Evolutionary conservation across 163 green algal species (phyloP), one percentile per base, ranked within the genome.

Genomic region (Prototheca cutis): DNA sequence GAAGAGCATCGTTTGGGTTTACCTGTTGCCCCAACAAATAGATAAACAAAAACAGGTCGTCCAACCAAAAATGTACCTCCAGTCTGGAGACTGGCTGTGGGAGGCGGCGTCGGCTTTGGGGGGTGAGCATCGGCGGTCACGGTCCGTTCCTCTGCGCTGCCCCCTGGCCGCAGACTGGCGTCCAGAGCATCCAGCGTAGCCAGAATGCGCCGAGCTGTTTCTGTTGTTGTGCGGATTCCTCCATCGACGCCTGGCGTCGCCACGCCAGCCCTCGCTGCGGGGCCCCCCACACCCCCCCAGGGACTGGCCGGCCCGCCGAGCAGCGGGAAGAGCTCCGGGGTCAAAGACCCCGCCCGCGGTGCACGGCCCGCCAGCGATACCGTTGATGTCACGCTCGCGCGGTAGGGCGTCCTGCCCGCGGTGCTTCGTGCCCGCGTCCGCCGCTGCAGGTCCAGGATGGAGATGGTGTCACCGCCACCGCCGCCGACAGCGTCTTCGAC

Each of bases 131-230:
- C n/a, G n/a, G n/a, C n/a, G n/a, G n/a, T n/a, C n/a, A n/a, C n/a
- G n/a, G n/a, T n/a, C n/a, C n/a, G n/a, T n/a, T n/a, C 23, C 17
- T 32, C 25, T 36, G 36, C 47, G 6, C 34, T 48, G 6, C 57
- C 57, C 49, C 53, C 49, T 27, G 40, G 48, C 28, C 64, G 32
- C 42, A 51, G 42, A 5, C 13, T 51, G 42, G 42, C 49, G 49
- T 77, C 65, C 42, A 78, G 31, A 10, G 54, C 40, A n/a, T 78
- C 61, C 19, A 78, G 58, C 8, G 65, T 73, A 30, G 51, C 65
- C 24, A 78, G 61, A 53, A 78, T 78, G 40, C 65, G 60, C 25
- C 70, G 51, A 10, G 70, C 70, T 4, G 70, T 73, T 25, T 78
- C 70, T 8, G 70, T 72, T 6, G 61, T 78, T 24, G 54, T 36